Evolutionary conservation across 441 rosid species (phyloP), one percentile per base, ranked within the genome.

Genomic region (Syzygium malaccense): DNA sequence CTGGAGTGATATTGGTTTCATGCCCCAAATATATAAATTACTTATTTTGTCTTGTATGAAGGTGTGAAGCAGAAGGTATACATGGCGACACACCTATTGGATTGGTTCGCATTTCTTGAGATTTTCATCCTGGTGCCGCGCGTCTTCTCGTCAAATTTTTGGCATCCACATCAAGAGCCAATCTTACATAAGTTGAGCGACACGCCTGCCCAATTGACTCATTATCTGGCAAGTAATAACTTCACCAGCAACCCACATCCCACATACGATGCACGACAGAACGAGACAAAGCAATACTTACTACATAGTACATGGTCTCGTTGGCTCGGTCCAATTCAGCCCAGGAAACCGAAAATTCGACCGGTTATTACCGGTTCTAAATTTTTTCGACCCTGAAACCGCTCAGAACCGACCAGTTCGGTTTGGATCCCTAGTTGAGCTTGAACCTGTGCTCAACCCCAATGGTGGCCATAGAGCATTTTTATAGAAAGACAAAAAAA

Each of bases 351-450:
- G 2, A 7, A 10, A 30, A 64, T 8, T 17, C 3, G 9, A 64
- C 0, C 8, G 0, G 2, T 15, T 64, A 17, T 15, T 2, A 3
- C 19, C 3, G 0, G 30, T 30, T 64, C 2, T 30, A 30, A 64
- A 2, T 17, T 64, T 64, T 64, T 30, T 8, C 2, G 9, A 45
- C 7, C 48, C 8, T 45, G 48, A 11, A 66, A 66, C 18, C 0
- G 75, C 2, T 45, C 48, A 1, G 3, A 30, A 66, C 18, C 3
- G 23, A 5, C 18, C 13, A 3, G 1, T 32, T 66, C 1, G 18
- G 6, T 32, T 30, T 2, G 75, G 4, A 15, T 66, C 41, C 15
- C 1, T 6, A 17, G 75, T 66, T 32, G 18, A 32, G 17, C n/a
- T 1, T 8, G 33, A 18, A n/a, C n/a, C 5, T 19, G 71, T 62